A percentile compares a stretch with the other conserved stretches of the same genome.
Conservation (phyloP, 352 stramenopile genomes). For the Stephanocyclus meneghinianus region DNA sequence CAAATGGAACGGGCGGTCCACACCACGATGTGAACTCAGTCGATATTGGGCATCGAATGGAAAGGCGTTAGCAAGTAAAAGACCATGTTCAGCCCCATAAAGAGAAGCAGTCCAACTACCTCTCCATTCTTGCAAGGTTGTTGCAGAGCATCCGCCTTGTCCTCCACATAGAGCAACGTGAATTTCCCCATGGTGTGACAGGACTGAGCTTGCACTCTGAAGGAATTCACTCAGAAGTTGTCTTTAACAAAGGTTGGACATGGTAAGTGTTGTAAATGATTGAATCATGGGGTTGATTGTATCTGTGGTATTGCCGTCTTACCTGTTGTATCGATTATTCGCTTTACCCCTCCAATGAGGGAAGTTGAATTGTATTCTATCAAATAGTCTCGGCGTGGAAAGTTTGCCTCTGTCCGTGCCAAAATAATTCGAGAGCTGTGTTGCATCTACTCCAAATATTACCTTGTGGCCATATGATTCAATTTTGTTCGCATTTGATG, state of each 20-base stretch:
- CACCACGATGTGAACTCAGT: slow-evolving; percentile 68
- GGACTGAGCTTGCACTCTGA: slow-evolving; percentile 49
- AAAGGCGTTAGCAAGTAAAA: slow-evolving; percentile 53
- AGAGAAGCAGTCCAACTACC: slow-evolving; percentile 64
- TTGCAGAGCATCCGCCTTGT: slow-evolving; percentile 63
- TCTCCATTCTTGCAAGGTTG: slow-evolving; percentile 60
- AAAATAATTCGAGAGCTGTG: slow-evolving; percentile 55
- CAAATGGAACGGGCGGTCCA: slow-evolving; percentile 64
- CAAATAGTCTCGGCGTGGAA: slow-evolving; percentile 42
- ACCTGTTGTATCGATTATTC: slow-evolving; percentile 71
- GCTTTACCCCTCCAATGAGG: slow-evolving; percentile 79
- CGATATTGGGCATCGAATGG: slow-evolving; percentile 59
- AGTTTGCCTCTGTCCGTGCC: slow-evolving; percentile 8
- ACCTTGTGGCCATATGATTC: slow-evolving; percentile 31
- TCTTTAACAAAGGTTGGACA: slow-evolving; percentile 1
- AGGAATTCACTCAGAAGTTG: slow-evolving; percentile 69
- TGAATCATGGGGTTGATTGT: not conserved
- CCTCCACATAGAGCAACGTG: slow-evolving; percentile 64
- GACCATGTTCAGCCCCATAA: slow-evolving; percentile 60
- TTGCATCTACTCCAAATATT: slow-evolving; percentile 74
- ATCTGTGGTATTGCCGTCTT: slow-evolving; percentile 2
- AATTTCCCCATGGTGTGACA: slow-evolving; percentile 66
- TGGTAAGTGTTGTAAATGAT: not conserved
- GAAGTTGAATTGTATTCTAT: slow-evolving; percentile 81
- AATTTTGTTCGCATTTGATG: slow-evolving; percentile 52